Conservation (phyloP, 306 rosid genomes). For the Sindora glabra region DNA sequence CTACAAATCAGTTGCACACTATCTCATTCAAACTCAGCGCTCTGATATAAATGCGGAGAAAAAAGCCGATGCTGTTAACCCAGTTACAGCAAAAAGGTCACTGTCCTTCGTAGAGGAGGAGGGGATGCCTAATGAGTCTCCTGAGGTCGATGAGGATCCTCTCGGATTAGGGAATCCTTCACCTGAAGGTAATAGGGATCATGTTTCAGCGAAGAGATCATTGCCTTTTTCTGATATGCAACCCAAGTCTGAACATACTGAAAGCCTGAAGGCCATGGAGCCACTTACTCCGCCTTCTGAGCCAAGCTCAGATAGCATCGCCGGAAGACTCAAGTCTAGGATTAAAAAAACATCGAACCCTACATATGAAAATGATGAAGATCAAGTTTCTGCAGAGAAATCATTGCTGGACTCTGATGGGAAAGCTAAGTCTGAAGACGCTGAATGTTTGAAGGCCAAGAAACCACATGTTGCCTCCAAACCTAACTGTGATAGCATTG, state of each 20-base stretch:
- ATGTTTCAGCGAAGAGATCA: slow-evolving; percentile 38
- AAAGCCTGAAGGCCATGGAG: slow-evolving; percentile 10
- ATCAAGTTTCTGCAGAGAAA: slow-evolving; percentile 39
- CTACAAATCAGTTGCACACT: slow-evolving; percentile 90
- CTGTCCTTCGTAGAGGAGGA: slow-evolving; percentile 39
- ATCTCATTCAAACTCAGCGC: slow-evolving; percentile 71
- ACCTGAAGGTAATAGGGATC: slow-evolving; percentile 22
- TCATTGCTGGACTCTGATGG: slow-evolving; percentile 32
- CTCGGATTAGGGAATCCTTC: slow-evolving; percentile 10
- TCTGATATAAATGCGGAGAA: slow-evolving; percentile 27
- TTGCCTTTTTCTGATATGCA: slow-evolving; percentile 31
- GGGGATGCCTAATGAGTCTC: slow-evolving; percentile 16
- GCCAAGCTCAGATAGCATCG: slow-evolving; percentile 23
- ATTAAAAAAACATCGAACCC: slow-evolving; percentile 16
- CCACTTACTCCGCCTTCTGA: slow-evolving; percentile 15
- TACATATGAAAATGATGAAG: slow-evolving; percentile 17
- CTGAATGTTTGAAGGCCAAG: slow-evolving; percentile 5
- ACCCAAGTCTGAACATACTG: slow-evolving; percentile 13
- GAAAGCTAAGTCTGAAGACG: slow-evolving; percentile 14
- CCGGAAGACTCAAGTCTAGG: slow-evolving; percentile 54
- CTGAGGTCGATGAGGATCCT: slow-evolving; percentile 19
- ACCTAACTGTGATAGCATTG: slow-evolving; percentile 23
- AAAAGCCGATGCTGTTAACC: slow-evolving; percentile 25
- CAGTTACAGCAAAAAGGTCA: slow-evolving; percentile 57
- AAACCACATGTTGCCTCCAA: slow-evolving; percentile 14